A percentile compares a stretch with the other conserved stretches of the same genome.
phyloP scores from a whole-genome alignment of 768 basidiomycete species.

The Hypholoma fasciculare region DNA sequence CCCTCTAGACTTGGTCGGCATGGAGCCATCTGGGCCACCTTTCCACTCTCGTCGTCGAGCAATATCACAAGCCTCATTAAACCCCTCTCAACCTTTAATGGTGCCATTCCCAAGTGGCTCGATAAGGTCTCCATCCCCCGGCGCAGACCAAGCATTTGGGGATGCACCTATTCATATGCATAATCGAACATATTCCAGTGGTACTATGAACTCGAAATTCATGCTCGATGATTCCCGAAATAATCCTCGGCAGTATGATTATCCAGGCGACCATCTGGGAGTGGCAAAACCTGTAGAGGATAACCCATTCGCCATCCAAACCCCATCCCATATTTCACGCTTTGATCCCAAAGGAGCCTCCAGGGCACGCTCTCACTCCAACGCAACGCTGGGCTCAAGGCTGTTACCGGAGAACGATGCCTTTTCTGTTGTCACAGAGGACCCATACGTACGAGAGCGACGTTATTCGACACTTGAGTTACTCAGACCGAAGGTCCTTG shows the following conservation, averaged over 20 bases:
- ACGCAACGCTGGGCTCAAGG: slow-evolving; percentile 65
- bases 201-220: slow-evolving; percentile 50
- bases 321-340: slow-evolving; percentile 65
- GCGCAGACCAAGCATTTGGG: slow-evolving; percentile 14
- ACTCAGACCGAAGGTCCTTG: slow-evolving; percentile 86
- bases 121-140: slow-evolving; percentile 49
- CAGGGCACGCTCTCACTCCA: slow-evolving; percentile 61
- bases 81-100: slow-evolving; percentile 34
- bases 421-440: slow-evolving; percentile 41
- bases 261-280: slow-evolving; percentile 46
- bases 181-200: slow-evolving; percentile 49
- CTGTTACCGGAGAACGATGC: slow-evolving; percentile 59
- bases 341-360: slow-evolving; percentile 76
- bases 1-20: slow-evolving; percentile 52
- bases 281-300: slow-evolving; percentile 43
- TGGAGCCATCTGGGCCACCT: slow-evolving; percentile 39
- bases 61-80: slow-evolving; percentile 48
- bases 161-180: slow-evolving; percentile 26
- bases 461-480: slow-evolving; percentile 77
- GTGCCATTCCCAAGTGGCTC: slow-evolving; percentile 69
- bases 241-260: slow-evolving; percentile 32
- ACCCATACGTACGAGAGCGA: slow-evolving; percentile 43
- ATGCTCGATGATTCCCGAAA: slow-evolving; percentile 39
- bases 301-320: slow-evolving; percentile 70
- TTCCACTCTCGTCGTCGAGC: slow-evolving; percentile 47